Conservation (phyloP, 2,329 filamentous ascomycete genomes). For the Claviceps arundinis region DNA sequence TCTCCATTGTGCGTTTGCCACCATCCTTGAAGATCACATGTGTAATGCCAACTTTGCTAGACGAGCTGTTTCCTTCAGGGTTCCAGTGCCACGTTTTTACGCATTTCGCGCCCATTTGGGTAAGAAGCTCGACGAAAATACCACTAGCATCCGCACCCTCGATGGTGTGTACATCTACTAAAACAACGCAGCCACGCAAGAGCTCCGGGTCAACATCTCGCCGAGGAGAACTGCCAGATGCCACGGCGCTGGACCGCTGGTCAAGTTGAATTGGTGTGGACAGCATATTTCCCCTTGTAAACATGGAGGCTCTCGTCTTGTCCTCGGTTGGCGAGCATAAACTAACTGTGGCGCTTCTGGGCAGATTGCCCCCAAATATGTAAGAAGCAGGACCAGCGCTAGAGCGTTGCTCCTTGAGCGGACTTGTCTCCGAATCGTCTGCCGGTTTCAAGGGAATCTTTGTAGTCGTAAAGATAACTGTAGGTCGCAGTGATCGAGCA, state of each 20-base stretch:
- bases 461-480: constrained; percentile 54
- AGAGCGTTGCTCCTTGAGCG: constrained; percentile 35
- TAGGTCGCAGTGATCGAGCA: constrained; percentile 32
- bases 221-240: constrained; percentile 43
- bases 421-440: constrained; percentile 39
- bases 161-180: constrained; percentile 71
- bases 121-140: constrained; percentile 69
- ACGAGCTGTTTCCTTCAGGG: constrained; percentile 29
- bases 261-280: constrained; percentile 31
- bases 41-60: constrained; percentile 57
- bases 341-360: constrained; percentile 37
- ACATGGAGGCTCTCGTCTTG: constrained; percentile 9
- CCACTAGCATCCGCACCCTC: constrained; percentile 69
- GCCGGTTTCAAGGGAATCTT: constrained; percentile 64
- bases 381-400: constrained; percentile 35
- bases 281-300: background rate
- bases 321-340: constrained; percentile 41
- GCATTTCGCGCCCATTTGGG: constrained; percentile 69
- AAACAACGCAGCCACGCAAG: constrained; percentile 61
- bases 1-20: constrained; percentile 65
- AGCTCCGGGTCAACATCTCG: constrained; percentile 38
- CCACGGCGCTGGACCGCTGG: constrained; percentile 40
- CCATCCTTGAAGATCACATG: constrained; percentile 89
- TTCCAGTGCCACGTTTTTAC: constrained; percentile 68
- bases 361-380: constrained; percentile 28